Evolutionary conservation across 2,329 filamentous ascomycete species (phyloP), one percentile per base, ranked within the genome.

Genomic region (Cadophora sp.): DNA sequence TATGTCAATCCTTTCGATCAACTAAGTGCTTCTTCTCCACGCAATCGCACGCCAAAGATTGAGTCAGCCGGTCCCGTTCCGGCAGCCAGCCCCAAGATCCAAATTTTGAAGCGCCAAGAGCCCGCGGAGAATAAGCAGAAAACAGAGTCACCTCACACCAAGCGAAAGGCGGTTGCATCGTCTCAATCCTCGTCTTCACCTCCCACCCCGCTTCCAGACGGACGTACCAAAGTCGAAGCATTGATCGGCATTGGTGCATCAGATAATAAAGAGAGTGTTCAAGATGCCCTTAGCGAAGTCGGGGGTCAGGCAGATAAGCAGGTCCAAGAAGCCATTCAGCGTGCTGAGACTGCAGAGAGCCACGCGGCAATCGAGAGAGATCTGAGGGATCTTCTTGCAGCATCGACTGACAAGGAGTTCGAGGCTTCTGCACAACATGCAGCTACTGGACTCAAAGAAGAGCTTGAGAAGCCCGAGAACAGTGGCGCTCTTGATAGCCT

Each of bases 1-100:
- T 92, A 92, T 79, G 84, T 89, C 74, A 92, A 92, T 74, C 90
- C 90, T 0, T 92, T 92, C 74, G 89, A 92, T 67, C 85, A 91
- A 75, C 81, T 92, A 69, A 86, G 88, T 67, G 88, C 89, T 53
- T 88, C 88, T 2, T 91, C 89, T 69, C 88, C 89, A 46, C 85
- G 86, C 63, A 88, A 87, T 71, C 82, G 81, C 65, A 85, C 85
- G 29, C 83, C 86, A n/a, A 84, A 84, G 73, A 76, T 78, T 61
- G 76, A 77, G 16, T 70, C 69, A 9, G 43, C 51, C 14, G 56
- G 59, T 19, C 58, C 55, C 62, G 62, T 82, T 53, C 81, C 84
- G 11, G 82, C 83, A 71, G 76, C 77, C 58, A 67, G 67, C 58
- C 76, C 77, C 51, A 69, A 73, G 8, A 73, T 77, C 37, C 78